A percentile compares a stretch with the other conserved stretches of the same genome.
Evolutionary conservation across 202 grass and related monocot species (phyloP).

Genomic region (Brachypodium distachyon): DNA sequence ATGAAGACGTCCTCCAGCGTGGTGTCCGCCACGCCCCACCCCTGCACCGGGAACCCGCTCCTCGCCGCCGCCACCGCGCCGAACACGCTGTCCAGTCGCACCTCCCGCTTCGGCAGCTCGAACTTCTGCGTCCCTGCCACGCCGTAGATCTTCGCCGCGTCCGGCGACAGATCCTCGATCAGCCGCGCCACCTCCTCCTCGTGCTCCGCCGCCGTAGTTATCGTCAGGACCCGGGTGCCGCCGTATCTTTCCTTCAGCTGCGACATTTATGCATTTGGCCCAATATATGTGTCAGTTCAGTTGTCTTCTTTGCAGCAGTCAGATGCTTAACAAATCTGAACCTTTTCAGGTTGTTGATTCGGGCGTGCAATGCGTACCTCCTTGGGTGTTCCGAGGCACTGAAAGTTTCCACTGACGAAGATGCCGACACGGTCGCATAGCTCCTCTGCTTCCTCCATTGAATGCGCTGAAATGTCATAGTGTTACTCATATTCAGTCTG

Average conservation of each 20-base stretch:
- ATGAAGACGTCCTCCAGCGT: slow-evolving; percentile 90
- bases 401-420: slow-evolving; percentile 62
- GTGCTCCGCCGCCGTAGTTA: slow-evolving; percentile 49
- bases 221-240: slow-evolving; percentile 45
- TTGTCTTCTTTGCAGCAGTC: not conserved
- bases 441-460: slow-evolving; percentile 84
- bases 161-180: slow-evolving; percentile 28
- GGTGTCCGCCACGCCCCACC: slow-evolving; percentile 74
- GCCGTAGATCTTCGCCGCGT: slow-evolving; percentile 45
- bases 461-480: slow-evolving; percentile 49
- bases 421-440: slow-evolving; percentile 76
- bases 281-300: not conserved
- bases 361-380: slow-evolving; percentile 29
- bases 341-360: not conserved
- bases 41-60: slow-evolving; percentile 39
- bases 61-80: slow-evolving; percentile 49
- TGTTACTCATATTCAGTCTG: not conserved
- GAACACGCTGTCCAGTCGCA: slow-evolving; percentile 44
- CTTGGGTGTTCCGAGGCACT: slow-evolving; percentile 60
- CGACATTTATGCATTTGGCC: not conserved
- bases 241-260: slow-evolving; percentile 69
- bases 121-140: slow-evolving; percentile 86
- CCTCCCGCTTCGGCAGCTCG: slow-evolving; percentile 44
- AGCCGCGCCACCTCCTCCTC: slow-evolving; percentile 40
- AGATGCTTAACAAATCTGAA: not conserved